phyloP scores from a whole-genome alignment of 1,139 yeast genomes.

The Blastobotrys apis region DNA sequence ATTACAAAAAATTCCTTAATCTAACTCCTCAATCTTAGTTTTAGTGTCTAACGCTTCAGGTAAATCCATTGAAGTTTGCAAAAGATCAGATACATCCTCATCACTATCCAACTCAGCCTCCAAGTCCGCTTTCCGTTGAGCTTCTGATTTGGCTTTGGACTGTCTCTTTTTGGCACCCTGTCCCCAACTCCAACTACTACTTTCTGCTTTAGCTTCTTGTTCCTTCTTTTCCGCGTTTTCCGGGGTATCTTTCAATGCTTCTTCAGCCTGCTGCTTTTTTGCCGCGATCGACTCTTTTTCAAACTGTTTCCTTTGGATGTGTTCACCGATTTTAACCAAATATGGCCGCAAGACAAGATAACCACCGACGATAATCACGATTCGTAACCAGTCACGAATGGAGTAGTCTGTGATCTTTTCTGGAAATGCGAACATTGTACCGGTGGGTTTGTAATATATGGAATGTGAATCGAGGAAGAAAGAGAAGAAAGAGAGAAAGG shows the following conservation, averaged over 20 bases:
- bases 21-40: no score
- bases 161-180: slow-evolving; percentile 17
- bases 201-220: slow-evolving; percentile 8
- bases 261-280: slow-evolving; percentile 14
- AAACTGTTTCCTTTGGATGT: slow-evolving; percentile 46
- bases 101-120: slow-evolving; percentile 13
- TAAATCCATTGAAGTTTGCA: no score
- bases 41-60: no score
- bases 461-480: not conserved
- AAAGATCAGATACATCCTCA: slow-evolving; percentile 13
- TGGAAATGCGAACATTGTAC: slow-evolving; percentile 25
- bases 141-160: slow-evolving; percentile 7
- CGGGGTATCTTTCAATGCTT: slow-evolving; percentile 9
- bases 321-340: slow-evolving; percentile 30
- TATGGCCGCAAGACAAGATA: slow-evolving; percentile 28
- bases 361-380: slow-evolving; percentile 25
- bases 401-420: slow-evolving; percentile 23
- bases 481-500: not conserved
- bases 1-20: no score
- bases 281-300: slow-evolving; percentile 36
- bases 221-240: slow-evolving; percentile 2
- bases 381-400: slow-evolving; percentile 28
- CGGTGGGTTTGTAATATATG: not conserved
- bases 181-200: slow-evolving; percentile 21
- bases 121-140: slow-evolving; percentile 7